Base-by-base conservation (phyloP, 768 basidiomycete genomes). In the Mycena maculata region DNA sequence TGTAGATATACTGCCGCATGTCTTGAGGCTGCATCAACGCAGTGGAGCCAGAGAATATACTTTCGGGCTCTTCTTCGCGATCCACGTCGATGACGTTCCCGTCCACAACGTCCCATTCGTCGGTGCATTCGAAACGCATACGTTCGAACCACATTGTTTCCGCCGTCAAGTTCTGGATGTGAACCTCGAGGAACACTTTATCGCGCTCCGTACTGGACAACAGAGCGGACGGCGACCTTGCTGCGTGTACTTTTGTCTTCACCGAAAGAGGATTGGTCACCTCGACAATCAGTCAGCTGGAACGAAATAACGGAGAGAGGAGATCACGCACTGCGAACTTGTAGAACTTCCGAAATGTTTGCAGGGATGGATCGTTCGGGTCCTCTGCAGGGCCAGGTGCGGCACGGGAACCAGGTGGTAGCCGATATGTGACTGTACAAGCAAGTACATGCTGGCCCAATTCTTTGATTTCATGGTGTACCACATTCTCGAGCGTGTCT, bases 201-300 rank as follows among this genome's bases (percentile, higher is more conserved):
- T 92, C 89, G 60, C 94, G 87, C 71, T 94, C 91, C 3, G 77
- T 49, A 3, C 85, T 77, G 8, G 88, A 86, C 30, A 96, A 80
- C 13, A 88, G 68, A 2, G 94, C 90, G 23, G 92, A 87, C 0
- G 94, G 91, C 0, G 93, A 90, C 56, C 85, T 87, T 1, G 93
- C 87, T 2, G 83, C 74, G 76, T 98, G 94, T 0, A 97, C 94
- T 77, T 96, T 96, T 16, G 96, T 98, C 79, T 97, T 97, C 63
- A 98, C 96, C 0, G 94, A 94, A 16, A 98, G 82, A 1, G 96
- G 96, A 71, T 97, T 96, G n/a, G 90, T 92, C 27, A 96, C 95
- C 94, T 97, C 70, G 18, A 49, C 52, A 62, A 45, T 39, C 39
- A 61, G 39, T 58, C 42, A 50, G 45, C 47, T 7, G 27, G 44